A percentile compares a stretch with the other conserved stretches of the same genome.
Conservation (phyloP, 495 filamentous ascomycete genomes). For the Articulospora tetracladia region DNA sequence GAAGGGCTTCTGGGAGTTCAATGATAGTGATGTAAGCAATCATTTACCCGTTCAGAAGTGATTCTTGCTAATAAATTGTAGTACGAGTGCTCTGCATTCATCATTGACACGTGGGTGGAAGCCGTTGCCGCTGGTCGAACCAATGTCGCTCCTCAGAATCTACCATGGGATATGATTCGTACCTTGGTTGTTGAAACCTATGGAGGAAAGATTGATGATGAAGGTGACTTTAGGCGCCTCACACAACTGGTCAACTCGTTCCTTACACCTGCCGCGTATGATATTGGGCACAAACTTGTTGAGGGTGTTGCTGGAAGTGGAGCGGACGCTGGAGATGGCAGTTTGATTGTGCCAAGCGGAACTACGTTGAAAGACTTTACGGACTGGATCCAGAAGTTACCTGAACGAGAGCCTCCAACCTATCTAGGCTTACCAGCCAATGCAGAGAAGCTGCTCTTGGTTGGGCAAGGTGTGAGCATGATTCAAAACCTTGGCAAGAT, state of each 20-base stretch:
- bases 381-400: constrained; percentile 85
- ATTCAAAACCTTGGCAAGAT: constrained; percentile 80
- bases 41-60: not conserved
- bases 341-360: constrained; percentile 70
- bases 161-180: constrained; percentile 96
- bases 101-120: constrained; percentile 95
- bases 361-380: constrained; percentile 84
- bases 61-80: constrained; percentile 39
- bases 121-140: constrained; percentile 73
- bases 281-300: constrained; percentile 86
- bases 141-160: constrained; percentile 87
- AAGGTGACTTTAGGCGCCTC: constrained; percentile 76
- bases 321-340: constrained; percentile 42
- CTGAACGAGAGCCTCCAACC: constrained; percentile 93
- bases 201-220: constrained; percentile 95
- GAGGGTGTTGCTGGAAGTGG: constrained; percentile 41
- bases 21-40: constrained; percentile 91
- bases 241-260: constrained; percentile 66
- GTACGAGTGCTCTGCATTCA: constrained; percentile 96
- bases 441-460: constrained; percentile 91
- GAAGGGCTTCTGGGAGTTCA: constrained; percentile 99
- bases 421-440: constrained; percentile 96
- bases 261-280: constrained; percentile 83
- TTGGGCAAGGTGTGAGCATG: constrained; percentile 83
- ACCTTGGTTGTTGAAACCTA: constrained; percentile 92